Base-by-base conservation (phyloP, 164 flowering plant species). In the Chimonanthus praecox region DNA sequence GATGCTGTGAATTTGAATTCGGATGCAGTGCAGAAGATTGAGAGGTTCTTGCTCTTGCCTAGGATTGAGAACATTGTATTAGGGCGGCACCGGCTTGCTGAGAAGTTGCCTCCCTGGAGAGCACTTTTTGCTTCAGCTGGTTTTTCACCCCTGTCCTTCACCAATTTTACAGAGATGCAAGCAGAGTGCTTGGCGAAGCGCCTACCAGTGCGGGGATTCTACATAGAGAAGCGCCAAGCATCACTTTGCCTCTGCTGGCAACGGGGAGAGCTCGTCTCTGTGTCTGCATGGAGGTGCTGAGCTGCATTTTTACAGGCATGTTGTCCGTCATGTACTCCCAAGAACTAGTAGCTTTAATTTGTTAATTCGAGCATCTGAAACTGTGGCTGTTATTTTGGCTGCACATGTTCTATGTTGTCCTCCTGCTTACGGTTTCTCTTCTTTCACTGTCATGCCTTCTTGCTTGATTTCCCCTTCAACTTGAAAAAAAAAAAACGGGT, bases 251-350 rank as follows among this genome's bases (percentile, higher is more conserved):
- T 94, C 4, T 87, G 84, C 77, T 94, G 98, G 98, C 94, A 91
- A 82, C 81, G 82, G 13, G 76, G 82, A 70, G 96, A 92, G 80
- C 97, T 94, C 46, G 83, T 90, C 65, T 87, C 96, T 0, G 96
- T 86, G 48, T 85, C 98, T 2, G 96, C 94, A 49, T 94, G 98
- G 98, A 85, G 90, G 78, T 89, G 90, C 85, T 94, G 83, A 89
- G 64, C 44, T 5, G 68, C 72, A 61, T 33, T 74, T 79, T 72
- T 44, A 69, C 80, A 73, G 76, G 80, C 72, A 65, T 43, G 78
- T 69, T 70, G 75, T 73, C 48, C 72, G 43, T 46, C 47, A 45
- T 65, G 58, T 4, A 51, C 9, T 15, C 58, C 58, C 67, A 46
- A 64, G 21, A 70, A 78, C 70, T 67, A 71, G n/a, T 8, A 45